Percentiles rank a stretch among this genome's conserved stretches.
Conservation (phyloP, 2,329 filamentous ascomycete genomes). For the Phaeoacremonium minimum region DNA sequence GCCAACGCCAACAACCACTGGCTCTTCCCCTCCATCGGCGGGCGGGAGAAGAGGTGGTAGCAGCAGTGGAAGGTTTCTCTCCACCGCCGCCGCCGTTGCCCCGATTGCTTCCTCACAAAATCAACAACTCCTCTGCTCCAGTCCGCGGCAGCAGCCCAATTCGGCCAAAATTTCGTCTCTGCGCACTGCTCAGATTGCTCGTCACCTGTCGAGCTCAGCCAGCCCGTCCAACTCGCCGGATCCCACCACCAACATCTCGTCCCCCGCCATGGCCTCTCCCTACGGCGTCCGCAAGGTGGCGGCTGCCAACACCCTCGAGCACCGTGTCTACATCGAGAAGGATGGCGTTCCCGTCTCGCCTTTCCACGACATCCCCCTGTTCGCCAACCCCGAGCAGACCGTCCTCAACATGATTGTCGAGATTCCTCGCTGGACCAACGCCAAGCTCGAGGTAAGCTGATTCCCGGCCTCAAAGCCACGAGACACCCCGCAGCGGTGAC, state of each 20-base stretch:
- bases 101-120: neutral
- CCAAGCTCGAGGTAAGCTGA: constrained; percentile 87
- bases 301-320: constrained; percentile 88
- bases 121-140: neutral
- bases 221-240: constrained; percentile 15
- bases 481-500: too few relatives aligned
- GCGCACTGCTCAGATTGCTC: constrained; percentile 50
- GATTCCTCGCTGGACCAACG: constrained; percentile 99
- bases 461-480: too few relatives aligned
- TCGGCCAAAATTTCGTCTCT: constrained; percentile 40
- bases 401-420: constrained; percentile 99
- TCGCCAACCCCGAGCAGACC: constrained; percentile 92
- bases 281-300: constrained; percentile 86
- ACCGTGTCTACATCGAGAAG: constrained; percentile 97
- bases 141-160: constrained; percentile 9
- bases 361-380: constrained; percentile 98
- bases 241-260: constrained; percentile 8
- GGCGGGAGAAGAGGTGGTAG: too few relatives aligned
- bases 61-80: too few relatives aligned
- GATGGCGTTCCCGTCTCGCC: constrained; percentile 91
- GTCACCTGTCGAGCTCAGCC: constrained; percentile 42
- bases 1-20: neutral
- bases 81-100: neutral
- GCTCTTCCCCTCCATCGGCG: neutral
- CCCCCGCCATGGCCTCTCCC: constrained; percentile 47